Evolutionary conservation across 2,329 filamentous ascomycete species (phyloP).

Genomic region (Peltaster fructicola): DNA sequence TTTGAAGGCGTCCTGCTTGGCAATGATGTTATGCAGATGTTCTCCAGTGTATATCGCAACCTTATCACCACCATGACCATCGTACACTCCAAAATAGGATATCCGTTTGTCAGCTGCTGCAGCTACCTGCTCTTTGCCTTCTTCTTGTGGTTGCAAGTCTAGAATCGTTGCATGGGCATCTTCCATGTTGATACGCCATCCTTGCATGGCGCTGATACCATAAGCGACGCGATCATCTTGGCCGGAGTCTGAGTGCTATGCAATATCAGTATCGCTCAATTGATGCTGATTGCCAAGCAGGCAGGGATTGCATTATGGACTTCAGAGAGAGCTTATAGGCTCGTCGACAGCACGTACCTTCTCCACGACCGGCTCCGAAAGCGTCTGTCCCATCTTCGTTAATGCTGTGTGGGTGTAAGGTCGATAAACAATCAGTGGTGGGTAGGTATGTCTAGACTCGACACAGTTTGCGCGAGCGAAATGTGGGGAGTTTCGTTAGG

Average conservation of each 20-base stretch:
- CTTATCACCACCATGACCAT: slow-evolving; percentile 93
- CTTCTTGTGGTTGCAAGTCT: slow-evolving; percentile 51
- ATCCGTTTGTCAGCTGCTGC: slow-evolving; percentile 54
- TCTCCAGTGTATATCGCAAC: slow-evolving; percentile 86
- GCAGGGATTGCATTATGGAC: too few species aligned
- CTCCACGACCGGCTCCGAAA: slow-evolving; percentile 96
- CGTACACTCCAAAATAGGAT: slow-evolving; percentile 95
- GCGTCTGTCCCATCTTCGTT: slow-evolving; percentile 97
- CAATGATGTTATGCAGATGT: slow-evolving; percentile 82
- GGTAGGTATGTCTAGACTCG: too few species aligned
- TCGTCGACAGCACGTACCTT: slow-evolving; percentile 62
- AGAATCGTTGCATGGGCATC: slow-evolving; percentile 83
- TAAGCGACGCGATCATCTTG: slow-evolving; percentile 86
- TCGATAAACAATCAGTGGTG: too few species aligned
- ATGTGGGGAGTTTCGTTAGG: too few species aligned
- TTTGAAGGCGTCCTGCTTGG: slow-evolving; percentile 89
- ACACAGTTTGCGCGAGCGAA: too few species aligned
- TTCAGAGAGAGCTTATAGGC: too few species aligned
- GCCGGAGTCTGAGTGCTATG: slow-evolving; percentile 69
- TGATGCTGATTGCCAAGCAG: too few species aligned
- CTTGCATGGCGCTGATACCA: slow-evolving; percentile 96
- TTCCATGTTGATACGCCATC: slow-evolving; percentile 99
- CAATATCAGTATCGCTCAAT: too few species aligned
- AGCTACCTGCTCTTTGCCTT: slow-evolving; percentile 33
- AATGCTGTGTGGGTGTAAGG: too few species aligned